Base-by-base conservation (phyloP, 805 yeast species). In the Saturnispora kantuleensis region DNA sequence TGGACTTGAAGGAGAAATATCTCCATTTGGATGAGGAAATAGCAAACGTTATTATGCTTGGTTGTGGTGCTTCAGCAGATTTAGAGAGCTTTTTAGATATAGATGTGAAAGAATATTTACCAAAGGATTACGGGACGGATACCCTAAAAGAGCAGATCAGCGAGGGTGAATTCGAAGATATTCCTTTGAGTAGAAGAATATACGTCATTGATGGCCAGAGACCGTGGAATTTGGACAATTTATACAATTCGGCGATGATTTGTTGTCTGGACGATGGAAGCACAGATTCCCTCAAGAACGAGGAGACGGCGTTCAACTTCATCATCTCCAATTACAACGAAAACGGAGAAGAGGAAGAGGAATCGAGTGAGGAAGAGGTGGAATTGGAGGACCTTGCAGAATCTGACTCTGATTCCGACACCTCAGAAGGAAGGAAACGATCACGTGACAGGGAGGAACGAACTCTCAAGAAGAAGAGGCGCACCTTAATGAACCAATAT, bases 161-260 rank as follows among this genome's bases (percentile, higher is more conserved):
- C 9, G 10, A 10, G 1, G 39, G 39, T 2, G 42, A 35, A 16
- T 38, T 38, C 5, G 34, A 41, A 2, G 46, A 52, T 16, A 50
- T 67, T 31, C 56, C 59, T 38, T 59, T 71, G 35, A 72, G 65
- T 39, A 71, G 93, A 50, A 76, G 71, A 46, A 74, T 90, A 2
- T 94, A 86, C 55, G 75, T 94, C 10, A 71, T 93, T 45, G 99
- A 93, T 63, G 88, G 95, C 3, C 93, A 84, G 52, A 68, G 97
- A 51, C 99, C 98, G 4, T 93, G 98, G 97, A 89, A 89, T 63
- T 67, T 93, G 51, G 96, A 89, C 59, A 93, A 93, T 58, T 56
- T 93, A 39, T 89, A 84, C 69, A 96, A 95, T 1, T 80, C 90
- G 6, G 77, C 77, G 9, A 71, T 77, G 50, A 76, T 93, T 4